Evolutionary conservation across 768 basidiomycete genomes (phyloP), one percentile per base, ranked within the genome.

Genomic region (Suillus subalutaceus): DNA sequence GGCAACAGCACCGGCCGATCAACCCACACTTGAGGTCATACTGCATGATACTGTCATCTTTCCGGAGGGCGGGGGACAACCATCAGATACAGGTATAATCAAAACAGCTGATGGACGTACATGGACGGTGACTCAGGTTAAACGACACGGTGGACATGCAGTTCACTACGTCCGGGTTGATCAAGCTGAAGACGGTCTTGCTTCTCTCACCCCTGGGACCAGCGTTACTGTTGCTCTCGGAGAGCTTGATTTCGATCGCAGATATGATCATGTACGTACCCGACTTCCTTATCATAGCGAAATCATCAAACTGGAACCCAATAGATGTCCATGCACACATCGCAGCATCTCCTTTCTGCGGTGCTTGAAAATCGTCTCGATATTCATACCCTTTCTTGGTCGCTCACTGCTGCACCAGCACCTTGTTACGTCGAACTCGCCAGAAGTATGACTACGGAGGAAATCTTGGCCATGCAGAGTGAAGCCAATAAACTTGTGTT

Each of bases 301-400:
- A 37, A 16, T 64, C n/a, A 63, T 35, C 38, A 43, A 59, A 20
- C 23, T 44, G 30, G 48, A 50, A 32, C 13, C 44, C 32, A 52
- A 53, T 69, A 92, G 90, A 92, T 92, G 90, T 85, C 88, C 18
- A 87, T 92, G 85, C 93, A 95, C 75, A 93, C 92, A 1, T 90
- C 90, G 0, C 93, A 94, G 72, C 93, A 94, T 68, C 82, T 93
- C 53, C 84, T 94, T 30, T 93, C 92, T 16, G 91, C 92, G 0
- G 81, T 93, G n/a, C 81, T 94, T 6, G 91, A 94, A 71, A 81
- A 82, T 30, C 79, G 78, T 4, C 80, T 92, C 46, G 76, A 85
- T 40, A 80, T 93, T 35, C 86, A 87, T 8, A 94, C 93, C 3
- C 82, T 93, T 26, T 90, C 90, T 2, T 94, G 93, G 93, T 90